Conservation (phyloP, 345 rosid species). For the Euphorbia peplus region DNA sequence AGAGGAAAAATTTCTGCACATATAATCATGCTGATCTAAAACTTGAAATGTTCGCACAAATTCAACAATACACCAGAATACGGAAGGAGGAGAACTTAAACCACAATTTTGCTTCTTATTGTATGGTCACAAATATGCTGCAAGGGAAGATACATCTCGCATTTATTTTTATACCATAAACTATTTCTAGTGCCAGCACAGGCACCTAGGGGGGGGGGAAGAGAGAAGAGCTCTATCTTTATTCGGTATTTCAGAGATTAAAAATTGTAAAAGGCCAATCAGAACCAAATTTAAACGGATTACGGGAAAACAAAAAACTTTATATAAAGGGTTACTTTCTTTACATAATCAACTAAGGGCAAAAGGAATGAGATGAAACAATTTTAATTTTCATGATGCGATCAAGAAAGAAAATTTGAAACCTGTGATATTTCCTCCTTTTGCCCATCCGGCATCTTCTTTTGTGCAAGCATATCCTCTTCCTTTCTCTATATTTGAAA, state of each 20-base stretch:
- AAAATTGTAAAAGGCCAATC: neutral
- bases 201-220: neutral
- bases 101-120: neutral
- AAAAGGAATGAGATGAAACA: neutral
- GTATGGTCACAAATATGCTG: neutral
- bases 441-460: slow-evolving; percentile 94
- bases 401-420: neutral
- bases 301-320: neutral
- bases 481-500: slow-evolving; percentile 70
- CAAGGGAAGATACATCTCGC: neutral
- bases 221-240: neutral
- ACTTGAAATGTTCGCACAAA: neutral
- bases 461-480: slow-evolving; percentile 97
- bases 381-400: neutral
- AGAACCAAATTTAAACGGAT: neutral
- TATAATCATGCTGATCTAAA: neutral
- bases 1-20: neutral
- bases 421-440: slow-evolving; percentile 98
- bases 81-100: neutral
- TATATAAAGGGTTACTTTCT: neutral
- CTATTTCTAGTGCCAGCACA: neutral
- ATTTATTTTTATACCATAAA: neutral
- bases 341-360: neutral
- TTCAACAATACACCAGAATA: neutral
- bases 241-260: neutral